Base-by-base conservation (phyloP, 768 basidiomycete species). In the Trametes gibbosa region DNA sequence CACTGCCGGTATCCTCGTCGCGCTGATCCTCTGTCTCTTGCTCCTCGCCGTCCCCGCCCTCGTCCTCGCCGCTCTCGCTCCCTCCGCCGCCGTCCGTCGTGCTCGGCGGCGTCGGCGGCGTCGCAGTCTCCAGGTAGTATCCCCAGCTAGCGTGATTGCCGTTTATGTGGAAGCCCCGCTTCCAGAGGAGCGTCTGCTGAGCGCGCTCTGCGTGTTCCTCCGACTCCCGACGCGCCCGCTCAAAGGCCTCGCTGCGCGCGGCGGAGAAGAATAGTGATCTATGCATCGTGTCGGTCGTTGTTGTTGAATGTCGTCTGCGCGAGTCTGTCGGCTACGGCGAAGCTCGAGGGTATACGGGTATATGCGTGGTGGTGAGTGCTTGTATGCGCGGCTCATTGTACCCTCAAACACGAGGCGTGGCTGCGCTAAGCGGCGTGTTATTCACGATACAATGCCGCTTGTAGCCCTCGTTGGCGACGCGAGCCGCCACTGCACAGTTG, bases 91-190 rank as follows among this genome's bases (percentile, higher is more conserved):
- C 47, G 42, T 45, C 48, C 17, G n/a, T 52, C 48, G 52, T 42
- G 48, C 17, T 41, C 48, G 51, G 17, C 32, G 45, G 34, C 43
- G 49, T 37, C 21, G 13, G 52, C 43, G 16, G 56, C 41, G 3
- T 29, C 17, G 61, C 49, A 14, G 55, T 29, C 47, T 65, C 65
- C 23, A 65, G 53, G 50, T 65, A 65, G 59, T 61, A 65, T 12
- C 65, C 61, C 56, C 62, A 55, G 19, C 53, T 41, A 21, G 62
- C 29, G 0, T 42, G 56, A 21, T 37, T 46, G 41, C 56, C 56
- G 32, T 59, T 53, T 25, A 48, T 17, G 47, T 56, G 56, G 54
- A 58, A 62, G 2, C 62, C 65, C 29, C 62, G 53, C 45, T 49
- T 42, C 61, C 61, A 62, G 39, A 50, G 48, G 23, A 58, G 45